Evolutionary conservation across 2,329 filamentous ascomycete species (phyloP).

Genomic region (Venturia oleaginea): DNA sequence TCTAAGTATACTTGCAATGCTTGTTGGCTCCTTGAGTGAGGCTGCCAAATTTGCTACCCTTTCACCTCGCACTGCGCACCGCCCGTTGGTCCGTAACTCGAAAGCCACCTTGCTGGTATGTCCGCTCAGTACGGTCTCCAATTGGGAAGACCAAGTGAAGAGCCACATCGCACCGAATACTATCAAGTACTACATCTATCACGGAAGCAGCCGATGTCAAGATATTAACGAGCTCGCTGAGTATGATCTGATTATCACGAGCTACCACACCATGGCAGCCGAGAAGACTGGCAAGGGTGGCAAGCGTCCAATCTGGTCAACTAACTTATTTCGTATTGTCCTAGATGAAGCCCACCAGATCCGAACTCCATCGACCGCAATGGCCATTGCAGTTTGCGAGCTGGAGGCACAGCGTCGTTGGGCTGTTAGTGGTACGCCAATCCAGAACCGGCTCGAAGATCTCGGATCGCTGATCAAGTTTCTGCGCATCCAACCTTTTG

Average conservation of each 20-base stretch:
- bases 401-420: slow-evolving; percentile 75
- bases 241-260: slow-evolving; percentile 83
- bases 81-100: slow-evolving; percentile 49
- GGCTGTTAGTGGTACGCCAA: slow-evolving; percentile 95
- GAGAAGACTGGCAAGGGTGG: slow-evolving; percentile 52
- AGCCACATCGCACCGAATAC: slow-evolving; percentile 60
- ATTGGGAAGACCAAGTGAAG: slow-evolving; percentile 90
- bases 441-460: slow-evolving; percentile 90
- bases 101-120: slow-evolving; percentile 79
- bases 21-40: slow-evolving; percentile 56
- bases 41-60: slow-evolving; percentile 53
- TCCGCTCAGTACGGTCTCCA: slow-evolving; percentile 71
- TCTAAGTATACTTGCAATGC: slow-evolving; percentile 71
- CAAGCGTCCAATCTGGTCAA: slow-evolving; percentile 52
- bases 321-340: slow-evolving; percentile 90
- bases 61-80: slow-evolving; percentile 30
- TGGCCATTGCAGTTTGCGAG: slow-evolving; percentile 76
- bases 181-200: slow-evolving; percentile 73
- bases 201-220: slow-evolving; percentile 65
- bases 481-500: slow-evolving; percentile 70
- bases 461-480: slow-evolving; percentile 81
- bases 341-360: slow-evolving; percentile 94
- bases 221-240: slow-evolving; percentile 53
- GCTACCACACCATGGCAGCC: slow-evolving; percentile 79
- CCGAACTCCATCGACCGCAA: slow-evolving; percentile 69